Evolutionary conservation across 1,139 yeast genomes (phyloP).

Genomic region (Nakaseomyces bracarensis): DNA sequence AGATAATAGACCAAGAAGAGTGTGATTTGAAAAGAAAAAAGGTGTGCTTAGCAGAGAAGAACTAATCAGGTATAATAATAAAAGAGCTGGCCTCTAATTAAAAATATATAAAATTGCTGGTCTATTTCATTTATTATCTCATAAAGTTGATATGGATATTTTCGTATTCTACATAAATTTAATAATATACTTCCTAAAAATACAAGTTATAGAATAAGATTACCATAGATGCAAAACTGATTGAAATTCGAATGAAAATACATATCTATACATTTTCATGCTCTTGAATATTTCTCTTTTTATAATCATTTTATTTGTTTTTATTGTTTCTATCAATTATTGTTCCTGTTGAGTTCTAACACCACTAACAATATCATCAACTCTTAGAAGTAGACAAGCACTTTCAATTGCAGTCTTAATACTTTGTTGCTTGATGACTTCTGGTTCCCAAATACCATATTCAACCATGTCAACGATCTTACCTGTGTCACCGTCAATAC

Average conservation of each 20-base stretch:
- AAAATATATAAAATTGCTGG: background rate
- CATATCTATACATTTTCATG: too few species aligned
- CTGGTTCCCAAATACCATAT: slow-evolving; percentile 99
- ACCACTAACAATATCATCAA: slow-evolving; percentile 96
- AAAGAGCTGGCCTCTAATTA: background rate
- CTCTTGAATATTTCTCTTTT: background rate
- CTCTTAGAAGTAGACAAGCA: slow-evolving; percentile 89
- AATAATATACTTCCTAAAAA: slow-evolving; percentile 1
- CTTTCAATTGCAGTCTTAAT: slow-evolving; percentile 95
- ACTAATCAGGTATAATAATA: background rate
- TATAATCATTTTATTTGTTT: background rate
- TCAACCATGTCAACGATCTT: slow-evolving; percentile 91
- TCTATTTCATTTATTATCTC: background rate
- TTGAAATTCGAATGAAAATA: background rate
- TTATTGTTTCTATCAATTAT: slow-evolving; percentile 3
- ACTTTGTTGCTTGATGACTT: slow-evolving; percentile 92
- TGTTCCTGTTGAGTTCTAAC: slow-evolving; percentile 48
- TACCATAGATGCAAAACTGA: slow-evolving; percentile 1
- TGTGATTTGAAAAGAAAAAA: slow-evolving; percentile 1
- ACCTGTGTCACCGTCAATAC: slow-evolving; percentile 93
- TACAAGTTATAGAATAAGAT: slow-evolving; percentile 2
- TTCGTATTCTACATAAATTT: background rate
- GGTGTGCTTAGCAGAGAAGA: too few species aligned
- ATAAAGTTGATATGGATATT: background rate
- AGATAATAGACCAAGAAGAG: too few species aligned